phyloP scores from a whole-genome alignment of 805 yeast species.

The Myxozyma vanderwaltii region DNA sequence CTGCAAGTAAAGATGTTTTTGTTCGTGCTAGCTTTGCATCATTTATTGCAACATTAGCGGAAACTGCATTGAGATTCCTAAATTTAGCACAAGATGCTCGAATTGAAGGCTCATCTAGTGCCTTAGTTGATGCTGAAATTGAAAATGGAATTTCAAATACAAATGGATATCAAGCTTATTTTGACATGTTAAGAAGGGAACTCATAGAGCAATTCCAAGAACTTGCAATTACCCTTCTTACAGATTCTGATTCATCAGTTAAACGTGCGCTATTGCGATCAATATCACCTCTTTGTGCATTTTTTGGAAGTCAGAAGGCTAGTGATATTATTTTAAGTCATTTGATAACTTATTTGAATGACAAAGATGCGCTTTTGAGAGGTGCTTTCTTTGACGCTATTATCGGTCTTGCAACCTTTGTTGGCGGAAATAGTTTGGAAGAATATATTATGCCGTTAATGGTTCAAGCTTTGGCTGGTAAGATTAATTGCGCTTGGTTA shows the following conservation, averaged over 20 bases:
- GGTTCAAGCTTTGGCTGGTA: conserved; percentile 72
- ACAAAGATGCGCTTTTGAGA: conserved; percentile 65
- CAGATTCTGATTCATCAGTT: conserved; percentile 68
- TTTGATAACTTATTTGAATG: conserved; percentile 87
- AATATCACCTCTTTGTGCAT: conserved; percentile 75
- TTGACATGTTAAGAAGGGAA: conserved; percentile 47
- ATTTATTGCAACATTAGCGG: conserved; percentile 72
- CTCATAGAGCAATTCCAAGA: conserved; percentile 62
- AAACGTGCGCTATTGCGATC: conserved; percentile 68
- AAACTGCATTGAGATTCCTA: conserved; percentile 62
- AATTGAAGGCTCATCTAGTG: conserved; percentile 36
- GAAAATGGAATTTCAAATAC: conserved; percentile 45
- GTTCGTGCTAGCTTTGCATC: conserved; percentile 71
- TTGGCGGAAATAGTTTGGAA: conserved; percentile 81
- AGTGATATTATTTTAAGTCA: conserved; percentile 89
- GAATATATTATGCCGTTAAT: conserved; percentile 85
- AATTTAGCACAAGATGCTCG: conserved; percentile 54
- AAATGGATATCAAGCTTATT: conserved; percentile 33
- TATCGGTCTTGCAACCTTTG: conserved; percentile 71
- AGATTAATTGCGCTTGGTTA: background rate
- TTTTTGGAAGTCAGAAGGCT: conserved; percentile 83
- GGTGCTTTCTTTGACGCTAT: conserved; percentile 71
- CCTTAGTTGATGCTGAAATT: conserved; percentile 49
- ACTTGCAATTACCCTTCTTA: conserved; percentile 63
- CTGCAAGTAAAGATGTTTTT: conserved; percentile 47